Evolutionary conservation across 495 filamentous ascomycete genomes (phyloP), one percentile per base, ranked within the genome.

Genomic region (Neurospora sublineolata): DNA sequence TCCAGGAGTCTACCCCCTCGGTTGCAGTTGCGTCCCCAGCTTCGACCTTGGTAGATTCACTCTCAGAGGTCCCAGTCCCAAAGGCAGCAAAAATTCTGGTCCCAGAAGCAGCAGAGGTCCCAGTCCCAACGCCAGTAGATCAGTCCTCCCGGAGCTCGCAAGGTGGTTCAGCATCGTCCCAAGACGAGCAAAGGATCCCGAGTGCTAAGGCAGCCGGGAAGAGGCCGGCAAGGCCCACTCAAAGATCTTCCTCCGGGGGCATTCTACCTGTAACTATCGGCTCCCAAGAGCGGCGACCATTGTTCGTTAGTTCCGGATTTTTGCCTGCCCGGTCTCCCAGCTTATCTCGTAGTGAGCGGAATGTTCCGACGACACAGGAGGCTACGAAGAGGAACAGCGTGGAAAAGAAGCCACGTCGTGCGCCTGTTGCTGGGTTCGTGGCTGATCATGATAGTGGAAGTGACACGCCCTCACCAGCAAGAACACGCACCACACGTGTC

Each of bases 171-270:
- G 60, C 3, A 38, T 70, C 71, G 3, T 74, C 74, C 68, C n/a
- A 69, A 71, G n/a, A 71, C 70, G 30, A 73, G 46, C 64, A 52
- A 14, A 37, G 69, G 8, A 27, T 41, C 14, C 5, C 79, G 68
- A 81, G 78, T 72, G 72, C 76, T 3, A 83, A 82, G 67, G 81
- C 79, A 33, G 78, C 79, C 37, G 82, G 82, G 16, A 83, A 84
- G 70, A 77, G 78, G 39, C 80, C 79, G 18, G 77, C 72, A 67
- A 44, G 37, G 72, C 20, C 18, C 33, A 16, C 39, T 67, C 69
- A 68, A 75, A 37, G 71, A 52, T 37, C 72, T 20, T 73, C 72
- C 30, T 36, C 73, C 14, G 67, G 71, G 30, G 74, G 70, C 30
- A 71, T 14, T 68, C 40, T 73, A 30, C n/a, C 72, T 23, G 71